phyloP scores from a whole-genome alignment of 2,329 filamentous ascomycete genomes.

The Xylariales sp. region DNA sequence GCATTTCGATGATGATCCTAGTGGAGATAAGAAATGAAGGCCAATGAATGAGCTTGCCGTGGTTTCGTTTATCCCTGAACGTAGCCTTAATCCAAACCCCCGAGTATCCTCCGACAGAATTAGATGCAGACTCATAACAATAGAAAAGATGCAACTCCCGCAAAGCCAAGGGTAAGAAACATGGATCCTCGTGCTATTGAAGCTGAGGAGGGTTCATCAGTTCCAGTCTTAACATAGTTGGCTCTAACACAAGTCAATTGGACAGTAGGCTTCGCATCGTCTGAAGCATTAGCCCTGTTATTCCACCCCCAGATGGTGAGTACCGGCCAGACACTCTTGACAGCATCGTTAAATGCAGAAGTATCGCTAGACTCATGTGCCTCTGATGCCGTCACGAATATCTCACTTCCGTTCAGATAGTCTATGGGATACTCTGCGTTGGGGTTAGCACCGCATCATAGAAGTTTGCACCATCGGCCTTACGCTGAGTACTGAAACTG shows the following conservation, averaged over 20 bases:
- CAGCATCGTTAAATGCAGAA: constrained; percentile 13
- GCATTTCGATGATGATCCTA: too few species aligned
- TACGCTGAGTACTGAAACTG: constrained; percentile 19
- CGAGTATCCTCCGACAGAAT: too few species aligned
- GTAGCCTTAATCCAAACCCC: too few species aligned
- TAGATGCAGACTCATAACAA: too few species aligned
- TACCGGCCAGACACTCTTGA: constrained; percentile 18
- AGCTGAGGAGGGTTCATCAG: too few species aligned
- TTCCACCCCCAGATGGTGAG: constrained; percentile 25
- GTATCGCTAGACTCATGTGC: constrained; percentile 16
- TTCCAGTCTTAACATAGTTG: too few species aligned
- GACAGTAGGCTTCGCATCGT: constrained; percentile 4
- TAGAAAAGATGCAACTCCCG: too few species aligned
- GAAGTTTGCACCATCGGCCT: constrained; percentile 4
- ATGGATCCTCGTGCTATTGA: too few species aligned
- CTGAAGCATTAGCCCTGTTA: constrained; percentile 16
- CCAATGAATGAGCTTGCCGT: too few species aligned
- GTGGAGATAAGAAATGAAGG: too few species aligned
- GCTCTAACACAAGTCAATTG: constrained; percentile 5
- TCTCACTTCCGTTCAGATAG: constrained; percentile 18
- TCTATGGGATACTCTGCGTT: constrained; percentile 19
- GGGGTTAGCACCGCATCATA: background rate
- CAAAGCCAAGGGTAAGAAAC: too few species aligned
- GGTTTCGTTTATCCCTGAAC: too few species aligned
- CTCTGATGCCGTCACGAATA: constrained; percentile 22